These are phyloP conservation scores for Groenewaldozyma salmanticensis DNA, from an alignment of 805 yeast genomes.

Conservation along the genomic window DNA sequence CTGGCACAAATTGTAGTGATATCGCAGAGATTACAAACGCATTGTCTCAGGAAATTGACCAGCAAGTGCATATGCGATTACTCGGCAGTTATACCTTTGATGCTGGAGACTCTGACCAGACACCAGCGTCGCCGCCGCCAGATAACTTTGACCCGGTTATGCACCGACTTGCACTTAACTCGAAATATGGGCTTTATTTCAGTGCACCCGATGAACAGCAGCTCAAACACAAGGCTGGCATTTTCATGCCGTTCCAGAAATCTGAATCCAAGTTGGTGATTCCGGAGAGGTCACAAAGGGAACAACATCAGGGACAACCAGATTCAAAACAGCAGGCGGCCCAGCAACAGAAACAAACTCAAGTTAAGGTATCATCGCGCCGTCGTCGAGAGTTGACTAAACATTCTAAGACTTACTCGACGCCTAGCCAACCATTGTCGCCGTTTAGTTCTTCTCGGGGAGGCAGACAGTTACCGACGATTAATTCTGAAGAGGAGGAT, in stretches of 20 bases:
- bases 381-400: neutral
- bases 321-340: neutral
- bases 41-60: slow-evolving; percentile 2
- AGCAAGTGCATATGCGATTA: slow-evolving; percentile 10
- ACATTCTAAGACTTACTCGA: neutral
- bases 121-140: too few relatives aligned
- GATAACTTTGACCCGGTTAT: slow-evolving; percentile 13
- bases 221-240: slow-evolving; percentile 13
- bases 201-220: slow-evolving; percentile 10
- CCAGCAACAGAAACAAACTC: neutral
- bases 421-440: neutral
- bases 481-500: neutral
- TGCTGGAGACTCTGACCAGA: slow-evolving; percentile 4
- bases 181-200: slow-evolving; percentile 16
- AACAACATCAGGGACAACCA: neutral
- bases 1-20: neutral
- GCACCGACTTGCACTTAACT: slow-evolving; percentile 13
- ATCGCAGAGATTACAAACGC: neutral
- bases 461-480: slow-evolving; percentile 1
- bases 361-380: neutral
- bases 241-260: slow-evolving; percentile 18
- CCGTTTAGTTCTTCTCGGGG: neutral
- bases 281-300: slow-evolving; percentile 1
- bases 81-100: slow-evolving; percentile 15
- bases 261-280: neutral